phyloP scores from a whole-genome alignment of 768 basidiomycete species.

The Psilocybe sp. region DNA sequence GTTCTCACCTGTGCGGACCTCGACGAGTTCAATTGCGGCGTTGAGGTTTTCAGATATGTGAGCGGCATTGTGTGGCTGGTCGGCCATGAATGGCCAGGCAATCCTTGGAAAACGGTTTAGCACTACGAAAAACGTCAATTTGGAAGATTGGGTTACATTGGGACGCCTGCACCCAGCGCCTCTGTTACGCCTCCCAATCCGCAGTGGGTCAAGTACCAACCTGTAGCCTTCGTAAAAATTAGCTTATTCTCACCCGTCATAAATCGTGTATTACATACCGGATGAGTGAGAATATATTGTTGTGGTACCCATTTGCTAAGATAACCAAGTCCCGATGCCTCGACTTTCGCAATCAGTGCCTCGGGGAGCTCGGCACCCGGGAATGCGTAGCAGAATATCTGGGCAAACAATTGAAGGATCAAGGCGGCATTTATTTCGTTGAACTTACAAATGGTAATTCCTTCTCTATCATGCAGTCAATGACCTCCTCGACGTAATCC shows the following conservation, averaged over 20 bases:
- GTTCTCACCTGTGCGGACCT: slow-evolving; percentile 10
- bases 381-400: slow-evolving; percentile 11
- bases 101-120: slow-evolving; percentile 1
- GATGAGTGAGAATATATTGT: slow-evolving; percentile 11
- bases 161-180: slow-evolving; percentile 7
- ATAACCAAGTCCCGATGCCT: slow-evolving; percentile 4
- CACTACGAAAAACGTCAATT: neutral
- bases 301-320: slow-evolving; percentile 12
- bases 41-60: slow-evolving; percentile 5
- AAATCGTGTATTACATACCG: neutral
- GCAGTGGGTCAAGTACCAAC: slow-evolving; percentile 14
- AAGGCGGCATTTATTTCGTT: neutral
- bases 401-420: no score
- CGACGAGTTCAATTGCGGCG: slow-evolving; percentile 11
- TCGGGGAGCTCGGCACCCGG: slow-evolving; percentile 9
- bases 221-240: slow-evolving; percentile 8
- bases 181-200: slow-evolving; percentile 14
- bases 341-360: slow-evolving; percentile 1
- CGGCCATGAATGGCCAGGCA: slow-evolving; percentile 11
- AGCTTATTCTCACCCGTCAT: neutral
- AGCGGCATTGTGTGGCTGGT: slow-evolving; percentile 8
- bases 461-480: slow-evolving; percentile 8
- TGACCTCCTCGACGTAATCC: slow-evolving; percentile 12
- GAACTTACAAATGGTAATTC: slow-evolving; percentile 9
- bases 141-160: slow-evolving; percentile 2